phyloP scores from a whole-genome alignment of 1,284 basidiomycete genomes.

The Tilletiaria anomala region DNA sequence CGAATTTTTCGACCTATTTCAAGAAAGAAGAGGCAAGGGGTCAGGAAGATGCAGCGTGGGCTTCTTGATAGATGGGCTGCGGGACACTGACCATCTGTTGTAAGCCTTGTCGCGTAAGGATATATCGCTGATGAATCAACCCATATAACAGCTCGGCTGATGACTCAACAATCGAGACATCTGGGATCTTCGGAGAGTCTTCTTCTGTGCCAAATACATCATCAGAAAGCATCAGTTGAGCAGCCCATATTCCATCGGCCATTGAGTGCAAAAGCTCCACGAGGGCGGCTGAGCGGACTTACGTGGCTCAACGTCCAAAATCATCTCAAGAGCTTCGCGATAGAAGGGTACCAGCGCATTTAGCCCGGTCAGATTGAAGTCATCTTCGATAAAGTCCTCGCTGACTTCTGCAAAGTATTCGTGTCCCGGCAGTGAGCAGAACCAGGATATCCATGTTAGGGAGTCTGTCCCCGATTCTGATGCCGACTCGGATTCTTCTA shows the following conservation, averaged over 20 bases:
- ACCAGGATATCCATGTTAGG: constrained; percentile 95
- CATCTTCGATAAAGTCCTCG: constrained; percentile 98
- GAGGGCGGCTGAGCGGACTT: not conserved
- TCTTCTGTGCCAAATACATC: constrained; percentile 47
- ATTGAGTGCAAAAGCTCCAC: not conserved
- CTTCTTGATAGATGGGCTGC: not conserved
- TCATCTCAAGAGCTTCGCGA: constrained; percentile 99
- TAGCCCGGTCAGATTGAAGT: constrained; percentile 95
- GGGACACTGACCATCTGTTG: constrained; percentile 74
- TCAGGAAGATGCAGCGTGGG: not conserved
- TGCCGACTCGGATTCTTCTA: constrained; percentile 22
- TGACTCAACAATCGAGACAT: constrained; percentile 94
- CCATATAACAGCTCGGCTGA: constrained; percentile 96
- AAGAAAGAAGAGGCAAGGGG: not conserved
- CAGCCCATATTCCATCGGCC: too few relatives aligned
- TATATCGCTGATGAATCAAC: constrained; percentile 91
- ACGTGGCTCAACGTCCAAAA: constrained; percentile 88
- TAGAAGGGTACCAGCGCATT: constrained; percentile 92
- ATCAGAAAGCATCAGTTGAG: not conserved
- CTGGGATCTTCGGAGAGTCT: constrained; percentile 61
- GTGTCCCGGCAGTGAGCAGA: constrained; percentile 92
- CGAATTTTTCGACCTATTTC: constrained; percentile 81
- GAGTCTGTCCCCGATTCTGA: constrained; percentile 35
- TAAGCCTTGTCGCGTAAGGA: constrained; percentile 81
- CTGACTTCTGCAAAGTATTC: constrained; percentile 80